Evolutionary conservation across 768 basidiomycete species (phyloP).

Genomic region (Erythrobasidium yunnanense): DNA sequence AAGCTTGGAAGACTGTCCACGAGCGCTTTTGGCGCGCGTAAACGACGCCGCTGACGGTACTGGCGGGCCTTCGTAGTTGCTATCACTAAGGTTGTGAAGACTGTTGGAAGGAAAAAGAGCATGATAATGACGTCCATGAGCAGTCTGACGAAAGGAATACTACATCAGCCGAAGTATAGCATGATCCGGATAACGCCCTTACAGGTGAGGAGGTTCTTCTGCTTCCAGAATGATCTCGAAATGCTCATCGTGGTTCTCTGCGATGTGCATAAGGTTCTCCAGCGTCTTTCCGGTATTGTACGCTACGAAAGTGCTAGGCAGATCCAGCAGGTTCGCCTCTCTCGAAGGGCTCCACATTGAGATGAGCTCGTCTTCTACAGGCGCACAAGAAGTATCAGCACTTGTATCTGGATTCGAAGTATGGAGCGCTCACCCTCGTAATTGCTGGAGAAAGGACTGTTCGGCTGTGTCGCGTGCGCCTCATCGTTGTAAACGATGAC

Average conservation of each 20-base stretch:
- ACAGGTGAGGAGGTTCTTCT: constrained; percentile 17
- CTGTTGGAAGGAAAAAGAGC: constrained; percentile 26
- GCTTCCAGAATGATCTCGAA: constrained; percentile 1
- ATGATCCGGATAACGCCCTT: background rate
- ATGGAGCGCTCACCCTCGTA: too few relatives aligned
- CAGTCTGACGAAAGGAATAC: background rate
- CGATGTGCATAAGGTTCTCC: constrained; percentile 1
- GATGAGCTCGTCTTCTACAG: constrained; percentile 23
- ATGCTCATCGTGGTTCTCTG: background rate
- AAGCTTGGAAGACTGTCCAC: constrained; percentile 18
- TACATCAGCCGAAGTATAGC: background rate
- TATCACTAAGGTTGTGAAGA: constrained; percentile 19
- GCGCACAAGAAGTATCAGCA: background rate
- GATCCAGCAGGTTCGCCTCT: background rate
- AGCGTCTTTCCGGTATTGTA: constrained; percentile 11
- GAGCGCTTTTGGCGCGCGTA: constrained; percentile 14
- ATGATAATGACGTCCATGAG: constrained; percentile 25
- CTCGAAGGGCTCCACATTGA: constrained; percentile 13
- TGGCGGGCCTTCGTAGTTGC: background rate
- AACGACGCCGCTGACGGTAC: constrained; percentile 1
- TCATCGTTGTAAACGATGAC: constrained; percentile 14
- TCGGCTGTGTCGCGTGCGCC: background rate
- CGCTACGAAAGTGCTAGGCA: constrained; percentile 3
- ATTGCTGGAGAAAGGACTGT: background rate
- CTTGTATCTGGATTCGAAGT: too few relatives aligned